Percentiles rank a stretch among this genome's conserved stretches.
These are phyloP conservation scores for Balansia obtecta DNA, from an alignment of 2,329 filamentous ascomycete genomes.

Conservation along the genomic window DNA sequence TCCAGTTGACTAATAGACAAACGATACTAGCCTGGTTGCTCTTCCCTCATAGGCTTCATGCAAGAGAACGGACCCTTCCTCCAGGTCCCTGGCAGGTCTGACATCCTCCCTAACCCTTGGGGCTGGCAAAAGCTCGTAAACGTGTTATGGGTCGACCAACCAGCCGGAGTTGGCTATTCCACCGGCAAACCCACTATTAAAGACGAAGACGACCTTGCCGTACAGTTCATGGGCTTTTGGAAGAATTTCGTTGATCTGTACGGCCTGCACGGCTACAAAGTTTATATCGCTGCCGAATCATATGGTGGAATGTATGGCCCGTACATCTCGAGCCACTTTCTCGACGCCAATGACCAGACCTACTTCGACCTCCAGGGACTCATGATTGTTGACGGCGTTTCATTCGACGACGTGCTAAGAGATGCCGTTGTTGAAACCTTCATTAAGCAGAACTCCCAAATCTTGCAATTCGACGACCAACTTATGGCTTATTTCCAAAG, in stretches of 20 bases:
- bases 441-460: slow-evolving; percentile 44
- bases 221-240: slow-evolving; percentile 68
- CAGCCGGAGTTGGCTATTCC: slow-evolving; percentile 55
- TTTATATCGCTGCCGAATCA: slow-evolving; percentile 61
- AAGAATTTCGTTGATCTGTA: slow-evolving; percentile 67
- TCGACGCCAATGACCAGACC: slow-evolving; percentile 49
- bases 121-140: slow-evolving; percentile 40
- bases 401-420: slow-evolving; percentile 34
- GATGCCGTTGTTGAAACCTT: slow-evolving; percentile 42
- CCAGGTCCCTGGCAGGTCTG: slow-evolving; percentile 60
- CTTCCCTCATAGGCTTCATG: slow-evolving; percentile 54
- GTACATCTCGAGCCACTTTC: slow-evolving; percentile 61
- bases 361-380: slow-evolving; percentile 59
- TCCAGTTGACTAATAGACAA: too few relatives aligned
- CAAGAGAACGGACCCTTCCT: slow-evolving; percentile 67
- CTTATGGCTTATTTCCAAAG: slow-evolving; percentile 39
- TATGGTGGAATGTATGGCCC: slow-evolving; percentile 59
- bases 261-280: slow-evolving; percentile 50
- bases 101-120: slow-evolving; percentile 54
- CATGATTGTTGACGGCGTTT: slow-evolving; percentile 60
- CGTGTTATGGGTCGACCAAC: slow-evolving; percentile 64
- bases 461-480: slow-evolving; percentile 53
- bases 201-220: slow-evolving; percentile 53
- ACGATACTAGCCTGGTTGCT: slow-evolving; percentile 32
- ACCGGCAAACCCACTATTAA: slow-evolving; percentile 51